phyloP scores from a whole-genome alignment of 306 rosid genomes.

The Sicyos edulis region DNA sequence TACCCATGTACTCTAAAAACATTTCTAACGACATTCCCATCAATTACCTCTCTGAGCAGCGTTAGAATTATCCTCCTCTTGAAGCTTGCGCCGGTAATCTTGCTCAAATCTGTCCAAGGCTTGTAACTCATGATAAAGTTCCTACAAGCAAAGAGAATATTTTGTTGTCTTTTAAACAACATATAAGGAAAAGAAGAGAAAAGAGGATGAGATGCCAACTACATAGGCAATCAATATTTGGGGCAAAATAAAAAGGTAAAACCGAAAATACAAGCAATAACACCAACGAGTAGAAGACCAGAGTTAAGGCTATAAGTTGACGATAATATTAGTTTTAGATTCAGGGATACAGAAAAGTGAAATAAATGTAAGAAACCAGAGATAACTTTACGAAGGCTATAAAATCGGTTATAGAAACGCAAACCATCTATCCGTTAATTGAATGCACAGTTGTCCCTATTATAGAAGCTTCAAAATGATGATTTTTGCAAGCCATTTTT shows the following conservation, averaged over 20 bases:
- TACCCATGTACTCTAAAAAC: no score
- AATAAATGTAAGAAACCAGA: not conserved
- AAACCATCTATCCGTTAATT: not conserved
- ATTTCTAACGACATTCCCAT: no score
- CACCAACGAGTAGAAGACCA: not conserved
- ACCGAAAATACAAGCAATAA: no score
- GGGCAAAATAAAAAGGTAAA: no score
- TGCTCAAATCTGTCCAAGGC: conserved; percentile 97
- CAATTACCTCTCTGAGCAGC: conserved; percentile 70
- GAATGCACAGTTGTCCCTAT: not conserved
- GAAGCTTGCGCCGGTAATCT: conserved; percentile 84
- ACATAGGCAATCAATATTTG: no score
- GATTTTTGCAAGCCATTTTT: not conserved
- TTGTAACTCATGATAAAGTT: conserved; percentile 88
- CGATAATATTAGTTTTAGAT: not conserved
- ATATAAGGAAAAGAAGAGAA: no score
- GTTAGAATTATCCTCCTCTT: conserved; percentile 88
- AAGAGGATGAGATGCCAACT: no score
- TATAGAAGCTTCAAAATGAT: not conserved
- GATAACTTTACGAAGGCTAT: not conserved
- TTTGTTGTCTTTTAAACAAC: conserved; percentile 19
- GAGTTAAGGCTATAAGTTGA: not conserved
- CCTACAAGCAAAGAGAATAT: conserved; percentile 44
- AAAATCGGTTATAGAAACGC: no score
- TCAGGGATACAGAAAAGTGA: not conserved